These are phyloP conservation scores for Colletotrichum sp. DNA, from an alignment of 2,329 filamentous ascomycete species.

Conservation along the genomic window DNA sequence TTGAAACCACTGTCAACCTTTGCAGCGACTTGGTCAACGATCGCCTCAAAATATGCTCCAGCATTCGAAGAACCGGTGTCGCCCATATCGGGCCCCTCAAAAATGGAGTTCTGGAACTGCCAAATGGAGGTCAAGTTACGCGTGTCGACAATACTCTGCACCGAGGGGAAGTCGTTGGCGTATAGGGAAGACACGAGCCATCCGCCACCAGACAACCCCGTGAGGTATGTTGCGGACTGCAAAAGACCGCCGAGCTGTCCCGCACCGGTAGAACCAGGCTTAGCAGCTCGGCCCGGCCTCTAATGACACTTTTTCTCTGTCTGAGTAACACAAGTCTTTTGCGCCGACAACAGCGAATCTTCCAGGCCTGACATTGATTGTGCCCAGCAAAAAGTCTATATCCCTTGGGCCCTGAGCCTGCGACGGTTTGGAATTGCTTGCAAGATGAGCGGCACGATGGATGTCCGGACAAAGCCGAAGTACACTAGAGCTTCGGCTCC, in stretches of 20 bases:
- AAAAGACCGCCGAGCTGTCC: conserved; percentile 82
- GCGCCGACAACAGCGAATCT: too few species aligned
- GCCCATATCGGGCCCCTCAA: conserved; percentile 41
- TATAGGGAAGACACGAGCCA: conserved; percentile 85
- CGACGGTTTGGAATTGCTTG: too few species aligned
- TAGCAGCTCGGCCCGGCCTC: too few species aligned
- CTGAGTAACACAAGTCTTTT: too few species aligned
- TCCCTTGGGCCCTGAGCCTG: too few species aligned
- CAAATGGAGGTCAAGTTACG: conserved; percentile 46
- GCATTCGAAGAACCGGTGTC: conserved; percentile 33
- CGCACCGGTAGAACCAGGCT: conserved; percentile 54
- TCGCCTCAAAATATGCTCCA: conserved; percentile 38
- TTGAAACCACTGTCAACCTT: conserved; percentile 45
- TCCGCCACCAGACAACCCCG: conserved; percentile 81
- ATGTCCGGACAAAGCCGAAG: too few species aligned
- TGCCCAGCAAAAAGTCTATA: too few species aligned
- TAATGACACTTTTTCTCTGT: too few species aligned
- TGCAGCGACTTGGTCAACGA: conserved; percentile 37
- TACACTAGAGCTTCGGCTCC: too few species aligned
- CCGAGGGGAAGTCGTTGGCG: conserved; percentile 82
- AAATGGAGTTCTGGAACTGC: conserved; percentile 46
- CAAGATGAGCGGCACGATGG: too few species aligned
- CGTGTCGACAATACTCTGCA: conserved; percentile 51
- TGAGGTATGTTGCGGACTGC: conserved; percentile 80
- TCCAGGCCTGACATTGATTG: too few species aligned